These are phyloP conservation scores for Yamadazyma triangularis DNA, from an alignment of 1,139 yeast species.

Conservation along the genomic window DNA sequence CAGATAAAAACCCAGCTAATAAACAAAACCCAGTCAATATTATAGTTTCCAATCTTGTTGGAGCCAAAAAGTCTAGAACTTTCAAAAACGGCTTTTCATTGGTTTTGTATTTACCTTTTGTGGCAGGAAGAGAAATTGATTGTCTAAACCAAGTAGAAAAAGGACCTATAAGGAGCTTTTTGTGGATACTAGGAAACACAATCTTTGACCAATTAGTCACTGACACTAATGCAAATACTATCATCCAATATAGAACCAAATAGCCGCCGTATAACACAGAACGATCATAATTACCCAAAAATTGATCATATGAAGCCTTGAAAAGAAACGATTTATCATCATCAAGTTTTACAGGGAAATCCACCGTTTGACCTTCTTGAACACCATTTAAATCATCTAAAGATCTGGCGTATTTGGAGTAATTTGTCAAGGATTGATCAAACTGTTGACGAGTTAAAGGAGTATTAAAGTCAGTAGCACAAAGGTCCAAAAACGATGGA, in stretches of 20 bases:
- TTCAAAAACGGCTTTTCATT: constrained; percentile 21
- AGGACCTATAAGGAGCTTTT: constrained; percentile 19
- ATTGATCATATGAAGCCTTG: constrained; percentile 27
- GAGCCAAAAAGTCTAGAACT: constrained; percentile 40
- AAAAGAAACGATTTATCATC: constrained; percentile 15
- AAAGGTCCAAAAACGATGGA: constrained; percentile 21
- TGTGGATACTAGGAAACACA: constrained; percentile 17
- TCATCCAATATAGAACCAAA: constrained; percentile 28
- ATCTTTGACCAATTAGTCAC: constrained; percentile 31
- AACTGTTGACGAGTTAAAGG: constrained; percentile 27
- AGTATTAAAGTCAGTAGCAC: constrained; percentile 21
- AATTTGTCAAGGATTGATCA: constrained; percentile 32
- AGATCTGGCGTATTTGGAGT: constrained; percentile 28
- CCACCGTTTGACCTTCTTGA: constrained; percentile 17
- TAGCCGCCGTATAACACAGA: constrained; percentile 31
- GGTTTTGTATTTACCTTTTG: constrained; percentile 21
- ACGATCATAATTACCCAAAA: constrained; percentile 36
- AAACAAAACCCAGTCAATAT: constrained; percentile 44
- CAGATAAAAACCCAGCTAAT: constrained; percentile 37
- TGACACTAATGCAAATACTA: constrained; percentile 20
- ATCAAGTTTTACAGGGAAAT: constrained; percentile 24
- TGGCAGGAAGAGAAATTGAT: constrained; percentile 25
- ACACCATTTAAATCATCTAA: constrained; percentile 14
- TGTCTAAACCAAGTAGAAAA: constrained; percentile 22
- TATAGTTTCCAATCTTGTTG: constrained; percentile 61